Percentiles rank a stretch among this genome's conserved stretches.
phyloP scores from a whole-genome alignment of 345 rosid genomes.

The Psidium guajava region DNA sequence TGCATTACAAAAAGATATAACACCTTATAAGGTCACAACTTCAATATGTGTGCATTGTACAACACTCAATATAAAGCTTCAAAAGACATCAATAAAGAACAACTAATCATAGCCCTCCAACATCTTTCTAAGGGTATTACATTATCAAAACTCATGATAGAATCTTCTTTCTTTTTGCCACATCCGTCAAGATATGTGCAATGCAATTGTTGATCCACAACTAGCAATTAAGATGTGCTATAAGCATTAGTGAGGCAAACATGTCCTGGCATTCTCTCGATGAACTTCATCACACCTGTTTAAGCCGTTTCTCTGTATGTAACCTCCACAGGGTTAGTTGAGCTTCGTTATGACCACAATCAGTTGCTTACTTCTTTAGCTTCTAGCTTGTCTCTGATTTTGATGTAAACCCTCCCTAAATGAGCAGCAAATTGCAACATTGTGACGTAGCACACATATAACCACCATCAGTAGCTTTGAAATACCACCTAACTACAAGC shows the following conservation, averaged over 20 bases:
- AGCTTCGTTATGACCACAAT: too few species aligned
- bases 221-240: not conserved
- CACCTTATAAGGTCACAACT: not conserved
- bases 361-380: too few species aligned
- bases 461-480: constrained; percentile 72
- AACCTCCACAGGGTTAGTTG: too few species aligned
- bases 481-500: constrained; percentile 61
- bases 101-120: not conserved
- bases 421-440: constrained; percentile 53
- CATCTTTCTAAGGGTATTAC: not conserved
- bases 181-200: not conserved
- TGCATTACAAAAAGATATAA: too few species aligned
- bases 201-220: not conserved
- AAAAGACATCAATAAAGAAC: not conserved
- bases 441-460: constrained; percentile 77
- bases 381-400: not conserved
- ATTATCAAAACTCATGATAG: not conserved
- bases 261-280: not conserved
- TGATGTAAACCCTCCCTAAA: constrained; percentile 66
- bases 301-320: too few species aligned
- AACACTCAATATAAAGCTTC: not conserved
- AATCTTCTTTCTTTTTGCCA: not conserved
- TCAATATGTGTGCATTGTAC: not conserved
- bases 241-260: not conserved
- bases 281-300: not conserved